Evolutionary conservation across 352 stramenopile species (phyloP).

Genomic region (Phytophthora lateralis): DNA sequence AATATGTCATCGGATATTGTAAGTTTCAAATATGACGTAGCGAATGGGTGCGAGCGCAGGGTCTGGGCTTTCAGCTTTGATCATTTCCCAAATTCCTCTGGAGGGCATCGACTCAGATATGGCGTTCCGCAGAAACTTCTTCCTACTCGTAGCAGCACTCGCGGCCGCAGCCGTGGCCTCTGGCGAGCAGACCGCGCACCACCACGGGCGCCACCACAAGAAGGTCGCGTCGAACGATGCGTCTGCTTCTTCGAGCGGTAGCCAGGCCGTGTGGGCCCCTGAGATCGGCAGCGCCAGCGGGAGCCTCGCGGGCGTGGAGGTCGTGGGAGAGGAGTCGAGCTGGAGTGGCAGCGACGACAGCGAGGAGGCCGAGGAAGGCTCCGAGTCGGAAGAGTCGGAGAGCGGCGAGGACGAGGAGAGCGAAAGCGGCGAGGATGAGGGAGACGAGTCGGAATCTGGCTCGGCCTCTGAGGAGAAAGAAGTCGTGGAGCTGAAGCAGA

Average conservation of each 20-base stretch:
- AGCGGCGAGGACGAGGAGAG: conserved; percentile 6
- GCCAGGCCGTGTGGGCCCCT: conserved; percentile 1
- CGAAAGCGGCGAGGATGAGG: conserved; percentile 19
- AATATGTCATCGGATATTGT: conserved; percentile 18
- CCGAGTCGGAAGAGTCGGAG: conserved; percentile 15
- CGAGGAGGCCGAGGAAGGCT: conserved; percentile 15
- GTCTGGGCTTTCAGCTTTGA: conserved; percentile 11
- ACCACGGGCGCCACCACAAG: conserved; percentile 28
- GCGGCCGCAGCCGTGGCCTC: conserved; percentile 23
- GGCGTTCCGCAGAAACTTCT: conserved; percentile 36
- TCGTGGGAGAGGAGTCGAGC: conserved; percentile 22
- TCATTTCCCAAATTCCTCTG: conserved; percentile 35
- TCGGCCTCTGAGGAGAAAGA: conserved; percentile 21
- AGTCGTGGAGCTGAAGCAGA: conserved; percentile 16
- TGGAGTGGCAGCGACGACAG: conserved; percentile 36
- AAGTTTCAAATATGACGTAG: conserved; percentile 9
- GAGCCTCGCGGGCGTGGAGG: conserved; percentile 7
- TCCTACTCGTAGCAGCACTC: conserved; percentile 35
- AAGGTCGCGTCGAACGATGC: background rate
- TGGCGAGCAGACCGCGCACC: conserved; percentile 23
- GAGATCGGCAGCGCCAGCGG: conserved; percentile 20
- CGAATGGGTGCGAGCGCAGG: conserved; percentile 4
- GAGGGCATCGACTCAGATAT: conserved; percentile 15
- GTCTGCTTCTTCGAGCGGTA: conserved; percentile 1
- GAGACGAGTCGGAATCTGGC: conserved; percentile 21